Base-by-base conservation (phyloP, 169 alveolate genomes). In the Eimeria brunetti region DNA sequence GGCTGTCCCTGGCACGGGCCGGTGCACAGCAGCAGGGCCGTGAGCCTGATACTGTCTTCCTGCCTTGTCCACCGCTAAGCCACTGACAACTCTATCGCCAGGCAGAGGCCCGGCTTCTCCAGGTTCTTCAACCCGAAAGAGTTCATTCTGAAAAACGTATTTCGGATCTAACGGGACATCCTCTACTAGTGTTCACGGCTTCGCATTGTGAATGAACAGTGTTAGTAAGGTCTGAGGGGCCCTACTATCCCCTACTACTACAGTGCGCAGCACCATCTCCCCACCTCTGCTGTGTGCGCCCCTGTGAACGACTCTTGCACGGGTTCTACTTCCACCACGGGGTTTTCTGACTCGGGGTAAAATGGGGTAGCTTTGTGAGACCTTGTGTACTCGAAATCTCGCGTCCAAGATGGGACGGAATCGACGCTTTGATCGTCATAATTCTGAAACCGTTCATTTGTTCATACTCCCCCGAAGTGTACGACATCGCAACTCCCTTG, bases 11-110 rank as follows among this genome's bases (percentile, higher is more conserved):
- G 96, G 83, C 8, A 67, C 88, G 0, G 96, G 80, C 58, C 62
- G 46, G 73, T 64, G 93, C 2, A 51, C 64, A 67, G 96, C 81
- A 9, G 96, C 86, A 69, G 89, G 92, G 27, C 96, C 93, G 64
- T 83, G 78, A 16, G 96, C 96, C 80, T 83, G 96, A n/a, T 51
- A 49, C 96, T 92, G 96, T 9, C 49, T 27, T 44, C 96, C 96
- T 24, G 62, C 62, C n/a, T 92, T 89, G 60, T 83, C 96, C 36
- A 92, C 88, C 4, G 96, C 96, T 62, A 92, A 73, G 56, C 96
- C 96, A 71, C 96, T 92, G 44, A 88, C 93, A n/a, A 92, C 93
- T 18, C 96, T 49, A 6, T 64, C 78, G 58, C 96, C 96, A 18
- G 44, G 89, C 1, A 51, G 46, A 1, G 2, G 16, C 27, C 16